phyloP scores from a whole-genome alignment of 106 monocot species.

The Apostasia shenzhenica region DNA sequence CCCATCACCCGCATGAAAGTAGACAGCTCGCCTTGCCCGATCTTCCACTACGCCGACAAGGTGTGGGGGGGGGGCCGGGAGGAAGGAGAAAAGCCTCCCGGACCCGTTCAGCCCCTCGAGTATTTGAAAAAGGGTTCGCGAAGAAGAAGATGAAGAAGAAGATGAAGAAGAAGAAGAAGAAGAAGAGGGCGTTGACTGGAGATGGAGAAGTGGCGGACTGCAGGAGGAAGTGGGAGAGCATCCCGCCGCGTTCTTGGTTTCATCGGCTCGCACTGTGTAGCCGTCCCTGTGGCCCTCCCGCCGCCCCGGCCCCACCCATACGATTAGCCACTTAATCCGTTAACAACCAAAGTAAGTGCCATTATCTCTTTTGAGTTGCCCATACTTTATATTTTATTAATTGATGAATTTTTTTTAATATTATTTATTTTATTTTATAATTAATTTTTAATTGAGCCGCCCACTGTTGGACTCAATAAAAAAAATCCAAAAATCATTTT shows the following conservation, averaged over 20 bases:
- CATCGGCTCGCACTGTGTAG: not conserved
- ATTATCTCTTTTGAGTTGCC: too few relatives aligned
- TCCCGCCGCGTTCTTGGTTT: not conserved
- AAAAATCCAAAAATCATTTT: too few relatives aligned
- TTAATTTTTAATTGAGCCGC: too few relatives aligned
- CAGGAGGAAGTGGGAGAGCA: not conserved
- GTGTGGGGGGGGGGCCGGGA: not conserved
- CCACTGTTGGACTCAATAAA: too few relatives aligned
- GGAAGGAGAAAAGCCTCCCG: slow-evolving; percentile 6
- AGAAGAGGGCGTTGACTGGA: slow-evolving; percentile 9
- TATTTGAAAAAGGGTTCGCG: not conserved
- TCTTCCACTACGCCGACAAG: not conserved
- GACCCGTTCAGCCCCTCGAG: not conserved
- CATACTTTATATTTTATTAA: too few relatives aligned
- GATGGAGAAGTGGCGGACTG: not conserved
- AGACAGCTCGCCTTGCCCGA: not conserved
- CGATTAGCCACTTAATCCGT: too few relatives aligned
- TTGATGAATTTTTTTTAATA: too few relatives aligned
- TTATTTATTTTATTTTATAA: too few relatives aligned
- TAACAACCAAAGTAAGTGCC: too few relatives aligned
- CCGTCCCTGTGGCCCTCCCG: not conserved
- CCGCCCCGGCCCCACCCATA: too few relatives aligned
- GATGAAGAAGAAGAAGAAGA: too few relatives aligned
- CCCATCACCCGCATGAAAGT: slow-evolving; percentile 7
- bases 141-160: not conserved